Evolutionary conservation across 805 yeast species (phyloP), one percentile per base, ranked within the genome.

Genomic region (Danielia oregonensis): DNA sequence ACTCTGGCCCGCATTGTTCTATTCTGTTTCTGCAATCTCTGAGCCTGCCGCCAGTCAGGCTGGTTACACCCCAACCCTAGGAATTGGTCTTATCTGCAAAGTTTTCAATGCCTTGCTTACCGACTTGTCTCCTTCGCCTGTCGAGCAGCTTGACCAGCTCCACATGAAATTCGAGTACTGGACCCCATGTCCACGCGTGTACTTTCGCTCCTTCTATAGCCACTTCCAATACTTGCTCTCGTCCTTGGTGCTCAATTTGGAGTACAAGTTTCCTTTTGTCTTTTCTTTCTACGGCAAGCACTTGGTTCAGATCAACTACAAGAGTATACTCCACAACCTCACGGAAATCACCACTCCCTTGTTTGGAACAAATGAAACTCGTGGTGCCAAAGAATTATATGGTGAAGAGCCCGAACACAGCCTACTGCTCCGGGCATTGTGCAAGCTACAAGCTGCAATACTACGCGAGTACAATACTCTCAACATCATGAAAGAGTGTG

Each of bases 261-360:
- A 63, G 37, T 33, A 30, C 26, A 31, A 35, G 19, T 57, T 36
- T 30, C 68, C 69, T 1, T 49, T 61, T 19, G 48, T 57, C 3
- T 61, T 62, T 26, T 60, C 66, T 14, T 45, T 46, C 11, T 46
- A 51, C 32, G 65, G 64, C 1, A 41, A 64, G 21, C 48, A 39
- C 14, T 40, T 53, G 17, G 41, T 61, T 15, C 39, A 40, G 29
- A 24, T 42, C n/a, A 57, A 55, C 33, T 53, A 48, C 37, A 37
- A 35, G 15, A 29, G 21, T 21, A 30, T 33, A 16, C 24, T 36
- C 11, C 32, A 35, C 6, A 33, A 35, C 5, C 24, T 32, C 14
- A 25, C 37, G 12, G 26, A 32, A 19, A 27, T 46, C 24, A 33
- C 35, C n/a, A 33, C 44, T 5, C 40, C 46, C 4, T 25, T 42